Percentiles rank a stretch among this genome's conserved stretches.
These are phyloP conservation scores for Phytophthora agathidicida DNA, from an alignment of 352 stramenopile species.

Conservation along the genomic window DNA sequence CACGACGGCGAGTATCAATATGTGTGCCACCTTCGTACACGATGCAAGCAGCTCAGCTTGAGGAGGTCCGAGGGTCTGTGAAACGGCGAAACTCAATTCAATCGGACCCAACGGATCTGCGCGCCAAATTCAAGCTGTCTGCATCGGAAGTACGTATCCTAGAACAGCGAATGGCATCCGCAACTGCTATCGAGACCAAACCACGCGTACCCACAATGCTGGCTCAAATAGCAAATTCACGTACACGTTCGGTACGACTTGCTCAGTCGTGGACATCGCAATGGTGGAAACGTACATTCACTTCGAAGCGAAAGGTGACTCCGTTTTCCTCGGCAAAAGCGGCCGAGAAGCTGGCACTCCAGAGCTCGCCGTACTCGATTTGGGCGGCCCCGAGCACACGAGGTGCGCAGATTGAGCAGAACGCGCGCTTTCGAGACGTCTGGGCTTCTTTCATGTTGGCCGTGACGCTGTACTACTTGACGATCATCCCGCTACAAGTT, in stretches of 20 bases:
- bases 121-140: slow-evolving; percentile 28
- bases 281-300: not conserved
- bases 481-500: slow-evolving; percentile 64
- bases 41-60: not conserved
- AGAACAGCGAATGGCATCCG: slow-evolving; percentile 20
- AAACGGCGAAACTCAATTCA: slow-evolving; percentile 46
- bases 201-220: slow-evolving; percentile 7
- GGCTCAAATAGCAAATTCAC: not conserved
- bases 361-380: slow-evolving; percentile 24
- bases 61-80: slow-evolving; percentile 1
- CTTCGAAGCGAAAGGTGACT: slow-evolving; percentile 17
- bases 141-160: slow-evolving; percentile 31
- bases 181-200: not conserved
- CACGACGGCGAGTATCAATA: slow-evolving; percentile 41
- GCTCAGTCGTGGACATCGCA: slow-evolving; percentile 3
- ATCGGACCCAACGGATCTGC: slow-evolving; percentile 24
- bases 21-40: slow-evolving; percentile 30
- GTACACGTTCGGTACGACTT: not conserved
- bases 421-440: slow-evolving; percentile 46
- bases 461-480: slow-evolving; percentile 62
- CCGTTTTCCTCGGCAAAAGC: slow-evolving; percentile 10
- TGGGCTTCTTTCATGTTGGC: slow-evolving; percentile 63
- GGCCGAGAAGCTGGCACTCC: not conserved
- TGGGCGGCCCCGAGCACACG: slow-evolving; percentile 6
- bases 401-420: slow-evolving; percentile 21